Evolutionary conservation across 169 alveolate species (phyloP), one percentile per base, ranked within the genome.

Genomic region (Plasmodium chabaudi): DNA sequence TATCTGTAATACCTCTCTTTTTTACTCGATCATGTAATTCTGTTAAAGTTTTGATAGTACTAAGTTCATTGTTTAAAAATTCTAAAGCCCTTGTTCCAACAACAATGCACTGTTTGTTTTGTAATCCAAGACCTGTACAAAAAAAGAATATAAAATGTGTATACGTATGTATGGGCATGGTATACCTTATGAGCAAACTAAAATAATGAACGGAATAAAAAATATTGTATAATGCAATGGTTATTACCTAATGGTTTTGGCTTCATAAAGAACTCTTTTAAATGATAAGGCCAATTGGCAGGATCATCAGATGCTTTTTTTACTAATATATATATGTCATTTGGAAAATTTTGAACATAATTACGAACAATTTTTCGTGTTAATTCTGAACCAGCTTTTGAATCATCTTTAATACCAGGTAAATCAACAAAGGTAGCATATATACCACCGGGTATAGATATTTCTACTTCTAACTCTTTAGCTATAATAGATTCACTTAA

Each of bases 21-120:
- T 89, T 49, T 53, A 95, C 97, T 34, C 97, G 87, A 17, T 95
- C 97, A 71, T 95, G 21, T 53, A 95, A 94, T 68, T 95, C 94
- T 34, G 93, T 91, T 72, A 90, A 94, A 19, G 97, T 95, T 39
- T 91, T 77, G 21, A 95, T 86, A 56, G 94, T 97, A 25, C 92
- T 95, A 47, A 93, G 74, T 87, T 95, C 98, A 72, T 95, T 92
- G 59, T 74, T 49, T 17, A 95, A 46, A 63, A 94, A 96, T 70
- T 96, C 97, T 65, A 82, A 47, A 27, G 98, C 98, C n/a, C 97
- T 91, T 13, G 98, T 96, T 1, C 98, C 98, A 2, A 96, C 98
- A 10, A 94, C 96, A 39, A 96, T 89, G 42, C 98, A 94, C 89
- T 96, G 98, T 67, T 94, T 92, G 7, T 95, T 92, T 19, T 94